These are phyloP conservation scores for Cryptomeria japonica DNA, from an alignment of 75 land plant species.

Conservation along the genomic window DNA sequence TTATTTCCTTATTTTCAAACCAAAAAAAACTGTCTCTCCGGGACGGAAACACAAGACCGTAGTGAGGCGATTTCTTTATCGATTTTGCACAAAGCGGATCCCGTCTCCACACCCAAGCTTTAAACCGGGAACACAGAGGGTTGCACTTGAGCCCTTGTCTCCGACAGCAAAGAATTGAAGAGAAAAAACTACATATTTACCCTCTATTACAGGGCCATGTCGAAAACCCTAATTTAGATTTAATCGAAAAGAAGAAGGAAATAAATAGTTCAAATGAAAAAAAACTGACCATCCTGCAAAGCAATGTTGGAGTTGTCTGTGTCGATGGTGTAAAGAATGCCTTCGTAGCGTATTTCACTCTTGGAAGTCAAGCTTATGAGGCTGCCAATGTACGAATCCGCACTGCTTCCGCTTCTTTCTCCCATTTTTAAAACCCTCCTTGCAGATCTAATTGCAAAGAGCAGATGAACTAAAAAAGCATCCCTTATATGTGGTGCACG, in stretches of 20 bases:
- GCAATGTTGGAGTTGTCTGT: constrained; percentile 73
- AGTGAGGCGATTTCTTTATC: background rate
- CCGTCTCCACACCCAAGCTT: background rate
- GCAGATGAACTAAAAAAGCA: background rate
- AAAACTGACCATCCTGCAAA: constrained; percentile 52
- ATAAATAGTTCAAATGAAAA: background rate
- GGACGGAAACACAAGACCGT: background rate
- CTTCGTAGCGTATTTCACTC: constrained; percentile 77
- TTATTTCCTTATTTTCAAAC: too few species aligned
- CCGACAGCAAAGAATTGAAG: background rate
- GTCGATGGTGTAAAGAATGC: constrained; percentile 65
- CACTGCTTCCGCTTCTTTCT: constrained; percentile 11
- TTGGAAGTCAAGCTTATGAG: constrained; percentile 77
- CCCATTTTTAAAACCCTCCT: constrained; percentile 4
- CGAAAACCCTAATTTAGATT: background rate
- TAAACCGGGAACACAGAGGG: too few species aligned
- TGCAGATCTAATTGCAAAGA: background rate
- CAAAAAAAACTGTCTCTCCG: too few species aligned
- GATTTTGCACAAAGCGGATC: background rate
- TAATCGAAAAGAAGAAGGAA: background rate
- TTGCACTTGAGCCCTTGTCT: background rate
- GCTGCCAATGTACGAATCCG: constrained; percentile 64
- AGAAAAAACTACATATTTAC: background rate
- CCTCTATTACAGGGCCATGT: background rate
- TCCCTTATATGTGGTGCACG: background rate